Conservation (phyloP, 768 basidiomycete species). For the Lentinula edodes region DNA sequence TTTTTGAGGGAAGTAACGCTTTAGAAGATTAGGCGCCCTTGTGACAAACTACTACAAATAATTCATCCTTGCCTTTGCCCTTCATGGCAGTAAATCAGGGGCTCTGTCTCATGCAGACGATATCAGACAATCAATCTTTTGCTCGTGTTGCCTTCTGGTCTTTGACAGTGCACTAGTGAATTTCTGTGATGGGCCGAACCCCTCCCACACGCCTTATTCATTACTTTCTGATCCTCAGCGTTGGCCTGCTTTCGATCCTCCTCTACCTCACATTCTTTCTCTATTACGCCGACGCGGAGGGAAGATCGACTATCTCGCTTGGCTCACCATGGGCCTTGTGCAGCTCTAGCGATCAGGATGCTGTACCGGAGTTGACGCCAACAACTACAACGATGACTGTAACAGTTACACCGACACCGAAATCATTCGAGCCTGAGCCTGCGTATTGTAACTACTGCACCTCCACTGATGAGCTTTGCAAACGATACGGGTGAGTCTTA, state of each 20-base stretch:
- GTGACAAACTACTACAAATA: no score
- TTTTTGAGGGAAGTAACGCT: no score
- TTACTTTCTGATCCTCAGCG: background rate
- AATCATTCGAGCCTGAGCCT: background rate
- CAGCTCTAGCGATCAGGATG: background rate
- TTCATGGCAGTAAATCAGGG: background rate
- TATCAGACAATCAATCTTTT: background rate
- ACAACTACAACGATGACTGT: background rate
- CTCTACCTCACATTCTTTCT: background rate
- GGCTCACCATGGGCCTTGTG: background rate
- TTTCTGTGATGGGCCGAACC: background rate
- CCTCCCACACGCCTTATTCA: background rate
- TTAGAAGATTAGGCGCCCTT: no score
- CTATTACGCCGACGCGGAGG: background rate
- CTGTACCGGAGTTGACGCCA: background rate
- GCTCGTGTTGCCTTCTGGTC: background rate
- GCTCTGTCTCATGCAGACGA: background rate
- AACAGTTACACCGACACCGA: background rate
- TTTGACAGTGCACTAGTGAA: background rate
- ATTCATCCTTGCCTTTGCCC: no score
- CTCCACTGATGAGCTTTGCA: background rate
- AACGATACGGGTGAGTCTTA: conserved; percentile 1
- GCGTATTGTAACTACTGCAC: conserved; percentile 1
- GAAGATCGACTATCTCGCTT: background rate
- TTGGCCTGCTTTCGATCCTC: background rate